These are phyloP conservation scores for Globisporangium perplexum DNA, from an alignment of 352 stramenopile genomes.

Conservation along the genomic window DNA sequence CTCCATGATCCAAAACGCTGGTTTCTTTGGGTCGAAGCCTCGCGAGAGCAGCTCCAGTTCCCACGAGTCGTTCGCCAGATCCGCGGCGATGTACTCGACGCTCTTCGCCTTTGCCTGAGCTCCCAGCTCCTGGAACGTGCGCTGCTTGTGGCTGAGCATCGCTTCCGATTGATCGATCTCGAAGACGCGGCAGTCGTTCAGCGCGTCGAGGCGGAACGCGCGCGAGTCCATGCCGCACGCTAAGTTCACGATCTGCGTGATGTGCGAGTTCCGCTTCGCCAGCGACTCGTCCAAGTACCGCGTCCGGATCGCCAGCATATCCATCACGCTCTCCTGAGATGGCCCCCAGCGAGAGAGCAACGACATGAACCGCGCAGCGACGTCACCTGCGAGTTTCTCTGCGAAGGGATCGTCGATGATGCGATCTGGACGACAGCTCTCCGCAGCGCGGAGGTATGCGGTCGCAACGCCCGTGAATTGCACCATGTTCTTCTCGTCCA, in stretches of 20 bases:
- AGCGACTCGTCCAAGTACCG: constrained; percentile 19
- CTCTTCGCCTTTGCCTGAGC: constrained; percentile 3
- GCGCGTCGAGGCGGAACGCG: constrained; percentile 14
- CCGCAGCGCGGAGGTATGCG: constrained; percentile 16
- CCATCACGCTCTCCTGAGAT: neutral
- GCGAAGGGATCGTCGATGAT: constrained; percentile 19
- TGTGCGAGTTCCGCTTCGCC: neutral
- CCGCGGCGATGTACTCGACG: constrained; percentile 14
- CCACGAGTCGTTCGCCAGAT: constrained; percentile 15
- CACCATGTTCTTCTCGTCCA: constrained; percentile 4
- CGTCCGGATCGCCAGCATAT: constrained; percentile 18
- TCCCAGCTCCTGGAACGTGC: neutral
- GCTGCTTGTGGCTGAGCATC: constrained; percentile 13
- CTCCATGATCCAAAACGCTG: constrained; percentile 18
- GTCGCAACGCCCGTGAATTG: constrained; percentile 10
- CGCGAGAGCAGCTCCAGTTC: constrained; percentile 1
- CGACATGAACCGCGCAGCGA: neutral
- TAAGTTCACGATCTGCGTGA: constrained; percentile 18
- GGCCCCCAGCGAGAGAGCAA: constrained; percentile 5
- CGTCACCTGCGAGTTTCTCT: constrained; percentile 10
- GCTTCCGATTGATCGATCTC: constrained; percentile 14
- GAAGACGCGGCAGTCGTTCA: constrained; percentile 11
- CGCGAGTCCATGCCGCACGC: constrained; percentile 14
- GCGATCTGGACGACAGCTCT: constrained; percentile 12
- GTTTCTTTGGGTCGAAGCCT: constrained; percentile 10